Base-by-base conservation (phyloP, 2,329 filamentous ascomycete species). In the Ophiosphaerella korrae region DNA sequence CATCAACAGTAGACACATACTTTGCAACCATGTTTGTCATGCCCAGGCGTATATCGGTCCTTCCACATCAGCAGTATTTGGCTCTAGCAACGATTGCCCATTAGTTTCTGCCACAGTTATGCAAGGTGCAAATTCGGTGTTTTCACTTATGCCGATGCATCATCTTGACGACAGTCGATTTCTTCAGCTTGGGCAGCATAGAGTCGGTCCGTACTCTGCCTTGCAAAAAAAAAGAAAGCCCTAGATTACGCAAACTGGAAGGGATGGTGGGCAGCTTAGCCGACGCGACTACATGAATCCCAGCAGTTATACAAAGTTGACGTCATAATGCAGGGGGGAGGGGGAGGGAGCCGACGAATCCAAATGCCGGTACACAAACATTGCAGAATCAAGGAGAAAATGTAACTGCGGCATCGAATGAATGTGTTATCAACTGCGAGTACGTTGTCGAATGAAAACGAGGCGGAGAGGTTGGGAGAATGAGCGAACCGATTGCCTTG, bases 281-380 rank as follows among this genome's bases (percentile, higher is more conserved):
- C 58, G 60, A 55, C 21, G 35, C 48, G 50, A 37, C 36, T 12
- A 46, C 33, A 42, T 42, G 42, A 33, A 18, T 31, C 53, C 42
- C 44, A 43, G 42, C 39, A 34, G 42, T 42, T 40, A 42, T 39
- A 33, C 49, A 49, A 54, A 26, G 31, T 49, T 63, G 60, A 66
- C 58, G 61, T 66, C 62, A 64, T 56, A 29, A 34, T 53, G 54
- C 60, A 56, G 48, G 4, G 47, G n/a, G n/a, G n/a, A n/a, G n/a
- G n/a, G n/a, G n/a, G n/a, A n/a, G 5, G 12, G 12, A 12, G 12
- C 21, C 46, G 45, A 43, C 63, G 50, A 63, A 66, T 64, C 54
- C 60, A n/a, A 50, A 53, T 38, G 31, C 44, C 32, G 41, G 26
- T 53, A 52, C 60, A 58, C 46, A 35, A 26, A 33, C 24, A 14